Percentiles rank a stretch among this genome's conserved stretches.
Evolutionary conservation across 441 rosid genomes (phyloP).

Genomic region (Adansonia rubrostipa): DNA sequence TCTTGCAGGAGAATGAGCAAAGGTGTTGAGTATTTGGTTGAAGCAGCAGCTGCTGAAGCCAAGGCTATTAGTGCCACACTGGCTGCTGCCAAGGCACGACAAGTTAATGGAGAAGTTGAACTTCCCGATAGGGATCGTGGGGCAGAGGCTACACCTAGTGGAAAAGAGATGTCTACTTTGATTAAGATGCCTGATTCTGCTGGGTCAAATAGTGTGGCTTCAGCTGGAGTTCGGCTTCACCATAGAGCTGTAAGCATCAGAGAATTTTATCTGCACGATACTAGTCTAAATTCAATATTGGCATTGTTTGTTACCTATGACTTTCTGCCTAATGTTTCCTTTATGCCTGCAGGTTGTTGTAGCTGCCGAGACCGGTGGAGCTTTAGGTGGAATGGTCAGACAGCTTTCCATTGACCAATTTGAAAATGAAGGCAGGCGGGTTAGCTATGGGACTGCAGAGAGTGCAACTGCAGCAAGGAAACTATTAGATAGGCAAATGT

Average conservation of each 20-base stretch:
- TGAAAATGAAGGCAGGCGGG: conserved; percentile 98
- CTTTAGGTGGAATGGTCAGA: conserved; percentile 96
- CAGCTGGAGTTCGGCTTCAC: no score
- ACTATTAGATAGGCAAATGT: conserved; percentile 93
- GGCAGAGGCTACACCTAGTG: no score
- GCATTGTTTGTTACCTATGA: conserved; percentile 18
- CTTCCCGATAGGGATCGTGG: no score
- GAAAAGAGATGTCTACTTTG: no score
- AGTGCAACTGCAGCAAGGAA: conserved; percentile 95
- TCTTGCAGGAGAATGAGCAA: no score
- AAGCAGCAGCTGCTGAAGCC: no score
- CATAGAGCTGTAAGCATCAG: conserved; percentile 31
- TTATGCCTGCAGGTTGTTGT: conserved; percentile 77
- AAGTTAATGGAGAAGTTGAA: no score
- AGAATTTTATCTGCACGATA: conserved; percentile 12
- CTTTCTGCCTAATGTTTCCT: conserved; percentile 21
- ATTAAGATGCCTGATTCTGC: no score
- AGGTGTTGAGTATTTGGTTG: no score
- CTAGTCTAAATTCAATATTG: conserved; percentile 23
- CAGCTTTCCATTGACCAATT: conserved; percentile 95
- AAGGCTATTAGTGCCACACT: no score
- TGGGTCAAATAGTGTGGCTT: no score
- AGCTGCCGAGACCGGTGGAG: conserved; percentile 93
- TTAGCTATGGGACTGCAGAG: conserved; percentile 92
- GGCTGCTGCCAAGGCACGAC: no score